These are phyloP conservation scores for Naganishia onofrii DNA, from an alignment of 768 basidiomycete species.

Conservation along the genomic window DNA sequence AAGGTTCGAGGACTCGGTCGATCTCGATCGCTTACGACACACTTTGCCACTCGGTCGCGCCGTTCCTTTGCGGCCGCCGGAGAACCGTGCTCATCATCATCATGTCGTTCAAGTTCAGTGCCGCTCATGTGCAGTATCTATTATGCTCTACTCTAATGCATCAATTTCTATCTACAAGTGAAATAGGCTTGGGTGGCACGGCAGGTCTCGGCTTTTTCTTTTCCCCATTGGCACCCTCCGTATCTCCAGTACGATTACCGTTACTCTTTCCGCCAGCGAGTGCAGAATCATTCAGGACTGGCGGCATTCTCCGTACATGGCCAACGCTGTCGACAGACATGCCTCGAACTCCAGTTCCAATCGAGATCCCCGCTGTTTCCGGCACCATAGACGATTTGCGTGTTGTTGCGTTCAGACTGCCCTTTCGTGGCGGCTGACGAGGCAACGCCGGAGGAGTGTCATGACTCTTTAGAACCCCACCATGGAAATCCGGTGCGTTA, in stretches of 20 bases:
- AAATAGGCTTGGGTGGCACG: slow-evolving; percentile 8
- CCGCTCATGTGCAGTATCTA: too few relatives aligned
- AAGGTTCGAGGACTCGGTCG: background rate
- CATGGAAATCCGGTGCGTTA: background rate
- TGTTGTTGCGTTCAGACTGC: background rate
- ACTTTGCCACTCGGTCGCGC: background rate
- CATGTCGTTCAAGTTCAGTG: too few relatives aligned
- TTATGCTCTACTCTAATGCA: too few relatives aligned
- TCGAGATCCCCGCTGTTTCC: background rate
- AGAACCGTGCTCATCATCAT: too few relatives aligned
- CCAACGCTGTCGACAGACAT: background rate
- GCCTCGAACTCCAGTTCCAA: background rate
- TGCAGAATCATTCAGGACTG: background rate
- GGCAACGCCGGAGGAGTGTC: background rate
- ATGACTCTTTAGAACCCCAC: background rate
- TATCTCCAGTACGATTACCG: background rate
- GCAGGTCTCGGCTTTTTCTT: slow-evolving; percentile 8
- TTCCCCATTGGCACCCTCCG: too few relatives aligned
- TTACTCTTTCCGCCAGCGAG: background rate
- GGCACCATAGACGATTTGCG: background rate
- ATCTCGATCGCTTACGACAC: slow-evolving; percentile 2
- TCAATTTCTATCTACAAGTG: background rate
- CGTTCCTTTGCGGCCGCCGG: background rate
- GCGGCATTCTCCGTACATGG: slow-evolving; percentile 13
- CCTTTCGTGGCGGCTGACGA: slow-evolving; percentile 6